A percentile compares a stretch with the other conserved stretches of the same genome.
phyloP scores from a whole-genome alignment of 2,329 filamentous ascomycete species.

The Paraphaeosphaeria minitans region DNA sequence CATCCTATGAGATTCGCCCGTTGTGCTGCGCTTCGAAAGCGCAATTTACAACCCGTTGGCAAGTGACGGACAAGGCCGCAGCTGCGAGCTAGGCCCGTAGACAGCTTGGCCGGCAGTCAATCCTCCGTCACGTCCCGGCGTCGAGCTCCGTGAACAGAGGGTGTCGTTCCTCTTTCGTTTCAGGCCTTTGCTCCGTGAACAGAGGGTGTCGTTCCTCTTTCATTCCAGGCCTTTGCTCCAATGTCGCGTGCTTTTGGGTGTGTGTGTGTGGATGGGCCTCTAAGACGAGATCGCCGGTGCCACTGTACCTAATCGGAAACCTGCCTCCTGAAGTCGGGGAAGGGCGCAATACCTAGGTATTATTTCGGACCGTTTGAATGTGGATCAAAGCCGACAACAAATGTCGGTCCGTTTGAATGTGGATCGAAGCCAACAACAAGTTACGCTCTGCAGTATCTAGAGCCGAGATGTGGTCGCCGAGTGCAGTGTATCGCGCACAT shows the following conservation, averaged over 20 bases:
- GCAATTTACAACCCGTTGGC: too few species aligned
- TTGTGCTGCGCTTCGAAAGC: not conserved
- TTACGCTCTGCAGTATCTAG: too few species aligned
- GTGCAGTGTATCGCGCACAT: too few species aligned
- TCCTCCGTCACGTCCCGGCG: not conserved
- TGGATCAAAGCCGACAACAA: not conserved
- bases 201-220: not conserved
- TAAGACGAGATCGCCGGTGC: not conserved
- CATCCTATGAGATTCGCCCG: not conserved
- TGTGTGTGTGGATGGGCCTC: not conserved
- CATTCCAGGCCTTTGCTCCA: not conserved
- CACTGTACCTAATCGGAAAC: not conserved
- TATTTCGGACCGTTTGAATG: too few species aligned
- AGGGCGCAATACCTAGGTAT: not conserved
- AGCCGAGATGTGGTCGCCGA: too few species aligned
- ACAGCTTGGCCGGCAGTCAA: not conserved
- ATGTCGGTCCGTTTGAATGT: too few species aligned
- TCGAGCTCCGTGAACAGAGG: not conserved
- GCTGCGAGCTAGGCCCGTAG: not conserved
- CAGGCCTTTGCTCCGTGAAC: not conserved
- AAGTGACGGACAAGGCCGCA: constrained; percentile 2
- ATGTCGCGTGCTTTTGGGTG: not conserved
- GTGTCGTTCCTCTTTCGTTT: too few species aligned
- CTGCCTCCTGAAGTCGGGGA: not conserved
- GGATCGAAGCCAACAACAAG: too few species aligned